Conservation (phyloP, 2,329 filamentous ascomycete genomes). For the Zymoseptoria passerinii region DNA sequence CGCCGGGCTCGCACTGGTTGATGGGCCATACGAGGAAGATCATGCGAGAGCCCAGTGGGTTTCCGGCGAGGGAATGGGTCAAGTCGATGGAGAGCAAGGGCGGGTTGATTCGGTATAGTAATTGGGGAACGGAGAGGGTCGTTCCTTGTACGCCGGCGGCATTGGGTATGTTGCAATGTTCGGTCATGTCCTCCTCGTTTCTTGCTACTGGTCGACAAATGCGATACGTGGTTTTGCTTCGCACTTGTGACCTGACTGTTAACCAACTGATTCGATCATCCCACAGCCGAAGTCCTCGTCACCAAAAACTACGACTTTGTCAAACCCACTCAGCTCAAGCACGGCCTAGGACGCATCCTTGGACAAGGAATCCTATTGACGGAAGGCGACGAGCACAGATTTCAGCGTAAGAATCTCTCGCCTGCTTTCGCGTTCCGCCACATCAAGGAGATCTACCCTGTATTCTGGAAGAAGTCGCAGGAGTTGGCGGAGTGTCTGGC, state of each 20-base stretch:
- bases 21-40: conserved; percentile 38
- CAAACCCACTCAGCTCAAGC: conserved; percentile 40
- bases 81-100: conserved; percentile 48
- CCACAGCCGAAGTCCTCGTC: conserved; percentile 38
- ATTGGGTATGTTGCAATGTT: conserved; percentile 22
- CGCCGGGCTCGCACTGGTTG: conserved; percentile 38
- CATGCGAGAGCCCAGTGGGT: conserved; percentile 34
- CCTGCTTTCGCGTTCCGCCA: conserved; percentile 45
- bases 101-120: conserved; percentile 42
- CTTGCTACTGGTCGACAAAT: not conserved
- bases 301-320: conserved; percentile 45
- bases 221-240: not conserved
- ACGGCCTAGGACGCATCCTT: conserved; percentile 54
- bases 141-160: conserved; percentile 40
- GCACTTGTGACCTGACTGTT: not conserved
- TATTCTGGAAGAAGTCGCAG: conserved; percentile 41
- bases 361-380: conserved; percentile 68
- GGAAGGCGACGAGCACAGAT: conserved; percentile 85
- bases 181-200: not conserved
- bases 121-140: conserved; percentile 39
- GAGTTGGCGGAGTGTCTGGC: conserved; percentile 32
- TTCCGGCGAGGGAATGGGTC: conserved; percentile 44
- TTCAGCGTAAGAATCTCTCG: conserved; percentile 42
- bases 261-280: not conserved
- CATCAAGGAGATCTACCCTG: conserved; percentile 42